Evolutionary conservation across 2,329 filamentous ascomycete species (phyloP).

Genomic region (Tolypocladium paradoxum): DNA sequence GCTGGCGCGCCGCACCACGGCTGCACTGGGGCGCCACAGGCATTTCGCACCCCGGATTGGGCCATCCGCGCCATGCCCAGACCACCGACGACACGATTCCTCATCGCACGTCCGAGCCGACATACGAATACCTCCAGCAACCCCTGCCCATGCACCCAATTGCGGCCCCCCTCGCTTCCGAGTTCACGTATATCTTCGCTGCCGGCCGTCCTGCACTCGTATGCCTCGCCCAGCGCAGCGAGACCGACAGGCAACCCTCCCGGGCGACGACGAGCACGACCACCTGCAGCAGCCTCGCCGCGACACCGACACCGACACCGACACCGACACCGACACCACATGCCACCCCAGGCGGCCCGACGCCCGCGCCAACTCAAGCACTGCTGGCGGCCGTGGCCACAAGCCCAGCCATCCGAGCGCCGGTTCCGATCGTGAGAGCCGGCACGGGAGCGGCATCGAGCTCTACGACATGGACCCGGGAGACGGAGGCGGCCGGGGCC

Average conservation of each 20-base stretch:
- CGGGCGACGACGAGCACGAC: background rate
- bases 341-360: slow-evolving; percentile 11
- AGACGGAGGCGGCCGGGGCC: slow-evolving; percentile 22
- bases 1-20: background rate
- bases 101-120: background rate
- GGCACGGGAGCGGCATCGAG: slow-evolving; percentile 7
- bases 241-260: slow-evolving; percentile 10
- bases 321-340: slow-evolving; percentile 13
- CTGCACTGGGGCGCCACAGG: background rate
- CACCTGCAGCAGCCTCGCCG: slow-evolving; percentile 6
- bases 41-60: background rate
- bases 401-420: slow-evolving; percentile 12
- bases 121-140: background rate
- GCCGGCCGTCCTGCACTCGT: slow-evolving; percentile 1
- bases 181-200: background rate
- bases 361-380: slow-evolving; percentile 12
- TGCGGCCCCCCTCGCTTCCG: background rate
- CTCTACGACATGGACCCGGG: slow-evolving; percentile 21
- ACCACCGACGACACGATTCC: background rate
- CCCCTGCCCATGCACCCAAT: background rate
- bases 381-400: slow-evolving; percentile 13
- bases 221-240: slow-evolving; percentile 11
- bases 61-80: background rate
- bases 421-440: slow-evolving; percentile 15
- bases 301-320: slow-evolving; percentile 9